These are phyloP conservation scores for Colletotrichum zoysiae DNA, from an alignment of 2,329 filamentous ascomycete species.

Conservation along the genomic window DNA sequence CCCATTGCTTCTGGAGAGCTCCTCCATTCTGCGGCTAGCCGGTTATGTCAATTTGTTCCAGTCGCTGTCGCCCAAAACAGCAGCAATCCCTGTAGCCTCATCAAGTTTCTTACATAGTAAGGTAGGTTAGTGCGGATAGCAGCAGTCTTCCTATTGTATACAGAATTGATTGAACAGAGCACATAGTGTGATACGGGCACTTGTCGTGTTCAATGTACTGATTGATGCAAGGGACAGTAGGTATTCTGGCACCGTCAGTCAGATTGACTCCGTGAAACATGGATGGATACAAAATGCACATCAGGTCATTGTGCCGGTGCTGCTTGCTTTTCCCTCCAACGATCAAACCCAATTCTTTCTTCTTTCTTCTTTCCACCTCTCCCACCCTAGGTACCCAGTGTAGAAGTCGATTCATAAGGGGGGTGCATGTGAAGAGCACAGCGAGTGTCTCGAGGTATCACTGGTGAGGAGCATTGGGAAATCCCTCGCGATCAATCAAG, in stretches of 20 bases:
- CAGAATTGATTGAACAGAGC: too few species aligned
- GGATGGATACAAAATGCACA: neutral
- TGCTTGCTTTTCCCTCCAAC: neutral
- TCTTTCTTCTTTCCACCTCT: neutral
- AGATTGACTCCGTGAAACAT: neutral
- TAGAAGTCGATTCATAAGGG: too few species aligned
- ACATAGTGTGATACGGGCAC: neutral
- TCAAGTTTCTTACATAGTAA: neutral
- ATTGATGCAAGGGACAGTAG: neutral
- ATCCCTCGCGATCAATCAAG: neutral
- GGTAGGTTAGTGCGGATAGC: neutral
- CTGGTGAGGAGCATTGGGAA: neutral
- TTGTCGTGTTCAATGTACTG: neutral
- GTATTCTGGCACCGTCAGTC: too few species aligned
- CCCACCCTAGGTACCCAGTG: too few species aligned
- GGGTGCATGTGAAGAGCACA: neutral
- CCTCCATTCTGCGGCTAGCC: neutral
- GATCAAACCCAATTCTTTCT: neutral
- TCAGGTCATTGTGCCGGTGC: neutral
- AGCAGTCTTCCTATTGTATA: neutral
- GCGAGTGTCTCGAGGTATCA: neutral
- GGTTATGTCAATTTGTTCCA: neutral
- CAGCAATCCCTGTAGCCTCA: neutral
- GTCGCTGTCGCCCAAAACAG: neutral
- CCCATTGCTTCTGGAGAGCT: constrained; percentile 18